Evolutionary conservation across 129 eudicot species (phyloP).

Genomic region (Centaurea solstitialis): DNA sequence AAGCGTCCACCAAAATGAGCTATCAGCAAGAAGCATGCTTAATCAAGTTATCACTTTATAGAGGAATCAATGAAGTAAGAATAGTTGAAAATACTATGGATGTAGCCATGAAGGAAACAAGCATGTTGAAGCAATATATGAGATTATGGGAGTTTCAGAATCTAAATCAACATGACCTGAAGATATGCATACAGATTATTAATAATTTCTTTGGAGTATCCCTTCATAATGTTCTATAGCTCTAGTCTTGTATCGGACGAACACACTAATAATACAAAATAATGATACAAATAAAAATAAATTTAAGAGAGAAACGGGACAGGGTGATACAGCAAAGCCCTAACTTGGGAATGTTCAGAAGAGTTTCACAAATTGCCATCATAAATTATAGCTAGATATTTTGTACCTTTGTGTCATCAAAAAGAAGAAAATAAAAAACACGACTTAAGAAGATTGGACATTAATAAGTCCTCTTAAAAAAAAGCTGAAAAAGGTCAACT

Average conservation of each 20-base stretch:
- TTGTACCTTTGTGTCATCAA: background rate
- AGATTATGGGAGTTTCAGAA: background rate
- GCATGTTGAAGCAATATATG: background rate
- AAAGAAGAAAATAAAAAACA: too few relatives aligned
- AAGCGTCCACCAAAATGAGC: background rate
- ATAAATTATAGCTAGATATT: background rate
- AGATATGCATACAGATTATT: background rate
- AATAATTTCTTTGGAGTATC: background rate
- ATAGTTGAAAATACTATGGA: background rate
- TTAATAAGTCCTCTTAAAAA: background rate
- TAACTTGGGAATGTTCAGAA: background rate
- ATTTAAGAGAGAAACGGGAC: background rate
- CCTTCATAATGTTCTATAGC: background rate
- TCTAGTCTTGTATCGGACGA: background rate
- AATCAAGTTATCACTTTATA: background rate
- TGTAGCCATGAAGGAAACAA: background rate
- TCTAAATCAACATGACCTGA: background rate
- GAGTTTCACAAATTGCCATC: background rate
- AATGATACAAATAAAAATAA: too few relatives aligned
- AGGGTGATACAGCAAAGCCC: background rate
- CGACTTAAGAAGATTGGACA: background rate
- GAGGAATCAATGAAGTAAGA: background rate
- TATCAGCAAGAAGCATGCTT: background rate
- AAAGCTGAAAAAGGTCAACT: background rate
- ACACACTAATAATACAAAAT: background rate